These are phyloP conservation scores for Epichloe bromicola DNA, from an alignment of 2,329 filamentous ascomycete species.

Conservation along the genomic window DNA sequence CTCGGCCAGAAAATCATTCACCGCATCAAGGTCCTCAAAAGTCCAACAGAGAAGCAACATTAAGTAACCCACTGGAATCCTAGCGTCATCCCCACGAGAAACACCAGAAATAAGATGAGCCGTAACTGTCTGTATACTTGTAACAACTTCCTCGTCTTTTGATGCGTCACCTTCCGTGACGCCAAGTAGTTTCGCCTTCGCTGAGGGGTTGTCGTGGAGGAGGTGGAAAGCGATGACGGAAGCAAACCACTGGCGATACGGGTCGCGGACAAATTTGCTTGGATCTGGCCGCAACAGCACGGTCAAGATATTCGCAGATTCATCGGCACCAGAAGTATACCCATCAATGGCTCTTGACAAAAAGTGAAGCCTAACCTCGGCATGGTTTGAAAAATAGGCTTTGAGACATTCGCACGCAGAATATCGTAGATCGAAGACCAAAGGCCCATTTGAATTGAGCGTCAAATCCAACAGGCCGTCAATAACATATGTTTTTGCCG, in stretches of 20 bases:
- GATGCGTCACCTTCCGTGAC: slow-evolving; percentile 83
- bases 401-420: slow-evolving; percentile 85
- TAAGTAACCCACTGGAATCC: slow-evolving; percentile 71
- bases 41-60: slow-evolving; percentile 85
- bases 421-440: slow-evolving; percentile 66
- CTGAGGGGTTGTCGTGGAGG: slow-evolving; percentile 63
- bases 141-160: slow-evolving; percentile 87
- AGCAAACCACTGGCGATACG: slow-evolving; percentile 84
- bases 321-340: slow-evolving; percentile 62
- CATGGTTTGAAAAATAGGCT: slow-evolving; percentile 77
- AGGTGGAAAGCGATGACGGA: slow-evolving; percentile 78
- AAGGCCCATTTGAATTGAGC: slow-evolving; percentile 51
- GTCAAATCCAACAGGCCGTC: slow-evolving; percentile 80
- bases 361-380: slow-evolving; percentile 74
- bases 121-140: slow-evolving; percentile 77
- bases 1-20: slow-evolving; percentile 86
- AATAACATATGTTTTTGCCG: slow-evolving; percentile 69
- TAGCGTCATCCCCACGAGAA: slow-evolving; percentile 62
- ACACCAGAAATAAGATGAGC: slow-evolving; percentile 75
- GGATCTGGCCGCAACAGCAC: slow-evolving; percentile 60
- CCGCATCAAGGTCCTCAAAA: slow-evolving; percentile 80
- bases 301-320: slow-evolving; percentile 78
- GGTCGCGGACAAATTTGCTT: slow-evolving; percentile 53
- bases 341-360: slow-evolving; percentile 80
- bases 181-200: slow-evolving; percentile 66